Evolutionary conservation across 2,329 filamentous ascomycete species (phyloP).

Genomic region (Microcyclospora pomicola): DNA sequence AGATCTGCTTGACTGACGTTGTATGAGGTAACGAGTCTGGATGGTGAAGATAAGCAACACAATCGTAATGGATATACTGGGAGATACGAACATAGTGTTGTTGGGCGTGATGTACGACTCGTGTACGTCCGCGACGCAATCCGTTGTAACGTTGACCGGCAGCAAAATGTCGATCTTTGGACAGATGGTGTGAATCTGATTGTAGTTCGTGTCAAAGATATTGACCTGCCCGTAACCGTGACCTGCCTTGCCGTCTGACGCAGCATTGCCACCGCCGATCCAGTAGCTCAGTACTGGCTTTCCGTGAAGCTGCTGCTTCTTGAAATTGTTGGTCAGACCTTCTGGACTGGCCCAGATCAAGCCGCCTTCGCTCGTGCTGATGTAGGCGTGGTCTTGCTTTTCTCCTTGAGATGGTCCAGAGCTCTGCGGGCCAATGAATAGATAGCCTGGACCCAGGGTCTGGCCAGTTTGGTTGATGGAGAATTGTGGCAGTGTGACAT

Average conservation of each 20-base stretch:
- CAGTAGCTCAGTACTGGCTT: slow-evolving; percentile 11
- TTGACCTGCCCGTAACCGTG: slow-evolving; percentile 14
- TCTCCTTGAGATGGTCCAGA: slow-evolving; percentile 2
- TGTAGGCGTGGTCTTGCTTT: slow-evolving; percentile 7
- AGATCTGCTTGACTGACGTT: slow-evolving; percentile 20
- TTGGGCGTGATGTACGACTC: slow-evolving; percentile 20
- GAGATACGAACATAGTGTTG: slow-evolving; percentile 19
- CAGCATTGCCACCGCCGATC: slow-evolving; percentile 9
- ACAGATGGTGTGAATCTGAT: slow-evolving; percentile 5
- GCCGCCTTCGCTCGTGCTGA: slow-evolving; percentile 9
- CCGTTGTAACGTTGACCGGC: slow-evolving; percentile 3
- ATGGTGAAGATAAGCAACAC: no score
- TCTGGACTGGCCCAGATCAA: slow-evolving; percentile 10
- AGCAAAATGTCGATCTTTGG: slow-evolving; percentile 6
- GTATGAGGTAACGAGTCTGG: no score
- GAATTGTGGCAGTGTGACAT: background rate
- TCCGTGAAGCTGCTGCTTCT: slow-evolving; percentile 7
- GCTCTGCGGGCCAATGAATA: slow-evolving; percentile 12
- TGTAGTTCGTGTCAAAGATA: slow-evolving; percentile 10
- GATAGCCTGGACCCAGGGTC: slow-evolving; percentile 5
- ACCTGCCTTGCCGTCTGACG: background rate
- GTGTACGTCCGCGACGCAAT: slow-evolving; percentile 21
- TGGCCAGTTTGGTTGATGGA: slow-evolving; percentile 3
- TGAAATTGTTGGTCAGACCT: slow-evolving; percentile 9
- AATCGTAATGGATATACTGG: slow-evolving; percentile 8